Evolutionary conservation across 169 alveolate genomes (phyloP).

Genomic region (Plasmodium inui): DNA sequence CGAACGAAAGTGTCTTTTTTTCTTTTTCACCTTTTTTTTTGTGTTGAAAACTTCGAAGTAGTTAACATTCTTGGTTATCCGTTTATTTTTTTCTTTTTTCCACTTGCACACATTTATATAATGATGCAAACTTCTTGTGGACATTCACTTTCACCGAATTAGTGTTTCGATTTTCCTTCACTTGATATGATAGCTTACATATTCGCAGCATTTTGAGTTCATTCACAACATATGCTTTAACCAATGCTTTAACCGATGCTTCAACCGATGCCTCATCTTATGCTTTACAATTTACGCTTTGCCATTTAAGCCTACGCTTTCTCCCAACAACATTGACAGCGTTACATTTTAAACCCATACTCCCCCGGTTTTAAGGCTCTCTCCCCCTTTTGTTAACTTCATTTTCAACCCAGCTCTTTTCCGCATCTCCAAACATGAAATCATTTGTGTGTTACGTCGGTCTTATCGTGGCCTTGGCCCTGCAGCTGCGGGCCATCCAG

Average conservation of each 20-base stretch:
- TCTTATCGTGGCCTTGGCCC: slow-evolving; percentile 19
- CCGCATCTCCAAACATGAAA: slow-evolving; percentile 21
- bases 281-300: background rate
- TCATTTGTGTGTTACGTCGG: slow-evolving; percentile 24
- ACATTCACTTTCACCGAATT: slow-evolving; percentile 11
- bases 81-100: background rate
- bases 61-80: slow-evolving; percentile 14
- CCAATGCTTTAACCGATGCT: background rate
- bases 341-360: slow-evolving; percentile 4
- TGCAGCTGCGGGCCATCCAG: slow-evolving; percentile 43
- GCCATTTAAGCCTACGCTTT: background rate
- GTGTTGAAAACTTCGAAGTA: background rate
- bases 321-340: background rate
- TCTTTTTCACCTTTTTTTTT: background rate
- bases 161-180: background rate
- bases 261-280: background rate
- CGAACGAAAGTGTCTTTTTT: slow-evolving; percentile 42
- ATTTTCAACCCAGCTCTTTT: slow-evolving; percentile 4
- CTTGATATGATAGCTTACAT: background rate
- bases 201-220: background rate
- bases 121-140: slow-evolving; percentile 1
- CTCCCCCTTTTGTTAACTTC: background rate
- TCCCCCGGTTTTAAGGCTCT: background rate
- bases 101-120: slow-evolving; percentile 6
- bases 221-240: background rate